Conservation (phyloP, 176 grass and related monocot species). For the Chloris gayana region DNA sequence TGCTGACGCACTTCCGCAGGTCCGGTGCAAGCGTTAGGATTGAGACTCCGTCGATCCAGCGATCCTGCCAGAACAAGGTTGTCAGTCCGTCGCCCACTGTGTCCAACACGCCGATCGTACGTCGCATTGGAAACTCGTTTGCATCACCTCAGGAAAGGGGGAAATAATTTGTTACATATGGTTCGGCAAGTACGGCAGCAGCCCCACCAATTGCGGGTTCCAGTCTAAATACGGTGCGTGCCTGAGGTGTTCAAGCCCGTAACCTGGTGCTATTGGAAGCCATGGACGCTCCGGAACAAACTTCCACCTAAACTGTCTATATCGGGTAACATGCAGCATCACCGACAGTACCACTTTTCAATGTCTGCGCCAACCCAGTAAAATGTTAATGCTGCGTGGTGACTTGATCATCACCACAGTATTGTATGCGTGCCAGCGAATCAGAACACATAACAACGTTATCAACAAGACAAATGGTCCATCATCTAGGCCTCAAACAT, state of each 20-base stretch:
- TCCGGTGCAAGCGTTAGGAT: too few species aligned
- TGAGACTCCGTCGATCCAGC: too few species aligned
- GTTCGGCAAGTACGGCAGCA: background rate
- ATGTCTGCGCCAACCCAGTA: background rate
- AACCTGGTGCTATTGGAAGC: background rate
- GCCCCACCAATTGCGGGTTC: background rate
- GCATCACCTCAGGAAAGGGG: background rate
- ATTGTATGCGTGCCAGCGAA: background rate
- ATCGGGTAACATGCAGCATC: background rate
- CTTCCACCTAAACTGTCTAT: background rate
- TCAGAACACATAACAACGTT: constrained; percentile 31
- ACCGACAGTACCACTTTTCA: background rate
- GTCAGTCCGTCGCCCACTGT: too few species aligned
- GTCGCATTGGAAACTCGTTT: background rate
- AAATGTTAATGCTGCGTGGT: background rate
- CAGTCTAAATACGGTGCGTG: background rate
- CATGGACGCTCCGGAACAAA: background rate
- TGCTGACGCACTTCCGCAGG: too few species aligned
- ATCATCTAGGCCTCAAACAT: constrained; percentile 28
- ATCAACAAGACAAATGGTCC: constrained; percentile 30
- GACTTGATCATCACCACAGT: background rate
- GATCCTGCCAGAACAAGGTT: too few species aligned
- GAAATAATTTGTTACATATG: too few species aligned
- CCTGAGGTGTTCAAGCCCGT: background rate
- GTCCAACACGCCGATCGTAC: too few species aligned